Evolutionary conservation across 75 land plant species (phyloP), one percentile per base, ranked within the genome.

Genomic region (Picea sitchensis): DNA sequence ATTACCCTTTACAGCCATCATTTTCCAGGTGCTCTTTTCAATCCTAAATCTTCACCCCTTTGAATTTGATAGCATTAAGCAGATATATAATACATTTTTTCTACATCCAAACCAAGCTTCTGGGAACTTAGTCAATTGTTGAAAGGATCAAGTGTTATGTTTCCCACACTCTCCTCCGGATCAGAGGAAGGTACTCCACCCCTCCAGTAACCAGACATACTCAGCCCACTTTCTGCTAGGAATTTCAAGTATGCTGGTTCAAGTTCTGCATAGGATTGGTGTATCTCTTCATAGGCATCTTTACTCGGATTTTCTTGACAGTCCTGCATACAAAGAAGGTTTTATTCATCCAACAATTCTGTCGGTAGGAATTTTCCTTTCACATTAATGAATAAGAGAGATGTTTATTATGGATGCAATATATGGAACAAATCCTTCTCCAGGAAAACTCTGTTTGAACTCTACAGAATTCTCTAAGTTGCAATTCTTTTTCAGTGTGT

Each of bases 221-320:
- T 76, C 59, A 86, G 79, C 62, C 88, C 88, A 84, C 88, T 84
- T 54, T 86, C 88, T 26, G 88, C 81, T 32, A 86, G 82, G 69
- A 86, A 86, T 58, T 84, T 76, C 64, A 71, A 44, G 67, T 86
- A 86, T 44, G 88, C 84, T 31, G 88, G 73, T 80, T 86, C 88
- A 54, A 86, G 80, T 30, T 86, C 87, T 18, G 86, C 82, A 80
- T 86, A 86, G 11, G 88, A 84, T 64, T 84, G 64, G 23, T 82
- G 82, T 30, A 86, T 51, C 59, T 82, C 83, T 71, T 86, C 78
- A 51, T 86, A 86, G 14, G 58, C 75, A 51, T 84, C 82, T 79
- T 86, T 75, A 76, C 76, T 54, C 12, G 11, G 14, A 79, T 41
- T 71, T 44, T 71, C 73, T 71, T 71, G 54, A 71, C 51, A 71